A percentile compares a stretch with the other conserved stretches of the same genome.
These are phyloP conservation scores for Magnaporthiopsis incrustans DNA, from an alignment of 2,329 filamentous ascomycete genomes.

Conservation along the genomic window DNA sequence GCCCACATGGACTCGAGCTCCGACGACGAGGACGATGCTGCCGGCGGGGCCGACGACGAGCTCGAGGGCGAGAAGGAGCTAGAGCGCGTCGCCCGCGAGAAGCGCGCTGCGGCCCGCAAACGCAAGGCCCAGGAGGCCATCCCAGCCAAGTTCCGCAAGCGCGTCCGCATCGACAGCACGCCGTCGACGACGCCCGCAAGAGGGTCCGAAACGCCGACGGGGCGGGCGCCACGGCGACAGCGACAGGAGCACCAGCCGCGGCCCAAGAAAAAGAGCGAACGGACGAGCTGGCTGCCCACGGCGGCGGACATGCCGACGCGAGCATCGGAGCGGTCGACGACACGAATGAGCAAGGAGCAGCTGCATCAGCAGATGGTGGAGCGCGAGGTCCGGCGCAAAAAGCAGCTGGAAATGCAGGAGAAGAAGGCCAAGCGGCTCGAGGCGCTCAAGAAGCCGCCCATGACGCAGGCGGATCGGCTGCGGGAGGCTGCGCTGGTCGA, in stretches of 20 bases:
- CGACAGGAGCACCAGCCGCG: conserved; percentile 34
- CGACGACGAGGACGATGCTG: conserved; percentile 71
- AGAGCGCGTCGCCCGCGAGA: conserved; percentile 65
- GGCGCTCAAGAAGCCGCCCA: conserved; percentile 66
- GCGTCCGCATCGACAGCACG: conserved; percentile 56
- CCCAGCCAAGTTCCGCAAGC: conserved; percentile 63
- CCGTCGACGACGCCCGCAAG: background rate
- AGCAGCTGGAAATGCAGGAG: conserved; percentile 61
- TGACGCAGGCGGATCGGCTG: conserved; percentile 82
- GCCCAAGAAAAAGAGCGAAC: conserved; percentile 53
- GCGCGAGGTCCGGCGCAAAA: conserved; percentile 61
- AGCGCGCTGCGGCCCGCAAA: conserved; percentile 62
- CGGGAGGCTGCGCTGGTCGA: conserved; percentile 78
- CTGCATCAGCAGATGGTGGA: conserved; percentile 66
- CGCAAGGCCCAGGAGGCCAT: conserved; percentile 72
- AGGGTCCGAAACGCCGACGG: conserved; percentile 27
- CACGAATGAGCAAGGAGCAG: conserved; percentile 51
- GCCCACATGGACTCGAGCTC: conserved; percentile 80
- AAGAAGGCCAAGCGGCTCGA: conserved; percentile 62
- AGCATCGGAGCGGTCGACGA: conserved; percentile 50
- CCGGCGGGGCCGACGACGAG: conserved; percentile 48
- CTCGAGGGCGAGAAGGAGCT: conserved; percentile 83
- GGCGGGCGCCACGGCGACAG: conserved; percentile 25
- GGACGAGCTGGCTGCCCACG: conserved; percentile 50
- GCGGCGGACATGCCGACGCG: conserved; percentile 47